Evolutionary conservation across 2,329 filamentous ascomycete species (phyloP).

Genomic region (Thelonectria discophora): DNA sequence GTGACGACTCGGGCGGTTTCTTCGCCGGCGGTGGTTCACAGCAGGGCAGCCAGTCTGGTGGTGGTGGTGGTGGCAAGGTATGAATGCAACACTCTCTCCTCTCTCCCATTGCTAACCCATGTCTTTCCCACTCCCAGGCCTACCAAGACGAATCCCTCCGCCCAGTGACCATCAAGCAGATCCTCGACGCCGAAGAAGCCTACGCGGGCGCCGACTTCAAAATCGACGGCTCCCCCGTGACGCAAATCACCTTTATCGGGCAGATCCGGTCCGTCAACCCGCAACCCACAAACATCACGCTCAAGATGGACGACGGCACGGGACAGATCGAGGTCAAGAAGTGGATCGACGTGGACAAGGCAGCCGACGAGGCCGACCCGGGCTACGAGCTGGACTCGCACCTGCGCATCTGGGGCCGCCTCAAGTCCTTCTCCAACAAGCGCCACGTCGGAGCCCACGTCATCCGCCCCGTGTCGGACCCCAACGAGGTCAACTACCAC

Average conservation of each 20-base stretch:
- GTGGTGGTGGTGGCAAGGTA: constrained; percentile 55
- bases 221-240: constrained; percentile 79
- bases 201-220: constrained; percentile 79
- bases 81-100: background rate
- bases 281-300: constrained; percentile 92
- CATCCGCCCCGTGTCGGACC: constrained; percentile 81
- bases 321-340: constrained; percentile 90
- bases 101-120: constrained; percentile 18
- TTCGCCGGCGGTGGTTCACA: constrained; percentile 68
- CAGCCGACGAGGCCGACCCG: constrained; percentile 52
- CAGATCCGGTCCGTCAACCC: constrained; percentile 87
- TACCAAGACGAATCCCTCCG: constrained; percentile 87
- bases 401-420: constrained; percentile 83
- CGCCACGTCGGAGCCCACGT: constrained; percentile 82
- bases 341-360: constrained; percentile 76
- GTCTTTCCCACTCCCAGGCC: constrained; percentile 49
- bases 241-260: constrained; percentile 81
- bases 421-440: constrained; percentile 87
- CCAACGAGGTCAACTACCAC: constrained; percentile 94
- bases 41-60: constrained; percentile 62
- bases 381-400: constrained; percentile 78
- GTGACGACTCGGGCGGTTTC: constrained; percentile 70
- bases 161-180: constrained; percentile 94
- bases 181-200: constrained; percentile 81
- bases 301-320: constrained; percentile 94